These are phyloP conservation scores for Alternaria sp. DNA, from an alignment of 2,329 filamentous ascomycete genomes.

Conservation along the genomic window DNA sequence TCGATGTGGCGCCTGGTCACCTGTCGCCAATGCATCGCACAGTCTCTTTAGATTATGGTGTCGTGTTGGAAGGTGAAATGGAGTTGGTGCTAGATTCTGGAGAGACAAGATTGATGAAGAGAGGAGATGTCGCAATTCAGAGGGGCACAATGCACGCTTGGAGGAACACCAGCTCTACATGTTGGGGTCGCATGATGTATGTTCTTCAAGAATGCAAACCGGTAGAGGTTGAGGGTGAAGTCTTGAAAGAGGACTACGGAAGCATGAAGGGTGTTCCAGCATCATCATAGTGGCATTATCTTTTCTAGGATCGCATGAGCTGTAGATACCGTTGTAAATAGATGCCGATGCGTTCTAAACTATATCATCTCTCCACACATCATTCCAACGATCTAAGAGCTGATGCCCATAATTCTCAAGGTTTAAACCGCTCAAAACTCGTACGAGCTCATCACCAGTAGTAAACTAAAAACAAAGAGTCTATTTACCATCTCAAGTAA, in stretches of 20 bases:
- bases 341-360: not conserved
- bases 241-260: slow-evolving; percentile 40
- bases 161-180: slow-evolving; percentile 40
- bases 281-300: slow-evolving; percentile 26
- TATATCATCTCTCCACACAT: too few relatives aligned
- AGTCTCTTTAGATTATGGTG: slow-evolving; percentile 50
- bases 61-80: slow-evolving; percentile 50
- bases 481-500: too few relatives aligned
- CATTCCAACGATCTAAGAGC: not conserved
- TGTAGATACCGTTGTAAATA: not conserved
- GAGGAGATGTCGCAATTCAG: slow-evolving; percentile 49
- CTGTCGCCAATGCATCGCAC: slow-evolving; percentile 51
- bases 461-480: not conserved
- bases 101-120: slow-evolving; percentile 43
- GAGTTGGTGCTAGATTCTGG: slow-evolving; percentile 49
- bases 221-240: slow-evolving; percentile 34
- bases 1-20: slow-evolving; percentile 43
- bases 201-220: slow-evolving; percentile 42
- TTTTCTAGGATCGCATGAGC: not conserved
- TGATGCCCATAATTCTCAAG: not conserved
- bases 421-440: not conserved
- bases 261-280: slow-evolving; percentile 42
- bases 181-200: slow-evolving; percentile 44
- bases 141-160: slow-evolving; percentile 52
- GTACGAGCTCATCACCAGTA: not conserved